A percentile compares a stretch with the other conserved stretches of the same genome.
Conservation (phyloP, 352 stramenopile genomes). For the Blastocystis hominis region DNA sequence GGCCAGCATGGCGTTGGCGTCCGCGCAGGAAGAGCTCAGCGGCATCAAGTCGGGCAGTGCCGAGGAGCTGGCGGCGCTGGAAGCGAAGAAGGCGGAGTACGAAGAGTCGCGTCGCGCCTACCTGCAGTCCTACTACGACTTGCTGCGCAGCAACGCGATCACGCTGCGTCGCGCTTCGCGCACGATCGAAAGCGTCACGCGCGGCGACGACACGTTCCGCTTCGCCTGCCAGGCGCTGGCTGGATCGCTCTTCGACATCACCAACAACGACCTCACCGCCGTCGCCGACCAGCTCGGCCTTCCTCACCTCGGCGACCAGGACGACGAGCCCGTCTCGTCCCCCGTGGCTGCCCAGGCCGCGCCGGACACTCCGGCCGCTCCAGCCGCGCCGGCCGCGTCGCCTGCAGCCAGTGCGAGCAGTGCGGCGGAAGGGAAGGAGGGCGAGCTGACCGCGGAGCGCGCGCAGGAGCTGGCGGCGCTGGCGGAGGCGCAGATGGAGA, state of each 20-base stretch:
- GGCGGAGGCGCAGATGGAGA: constrained; percentile 46
- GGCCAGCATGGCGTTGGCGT: not conserved
- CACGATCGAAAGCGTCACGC: not conserved
- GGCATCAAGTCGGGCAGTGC: not conserved
- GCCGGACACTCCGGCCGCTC: not conserved
- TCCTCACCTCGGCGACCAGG: constrained; percentile 3
- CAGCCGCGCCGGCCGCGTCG: not conserved
- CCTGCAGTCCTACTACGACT: not conserved
- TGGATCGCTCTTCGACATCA: constrained; percentile 27
- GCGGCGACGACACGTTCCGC: constrained; percentile 47
- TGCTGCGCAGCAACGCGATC: constrained; percentile 28
- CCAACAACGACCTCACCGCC: not conserved
- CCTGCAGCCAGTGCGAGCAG: not conserved
- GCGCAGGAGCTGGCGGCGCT: constrained; percentile 1
- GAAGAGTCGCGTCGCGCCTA: not conserved
- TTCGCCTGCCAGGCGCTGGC: constrained; percentile 42
- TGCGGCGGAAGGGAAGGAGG: not conserved
- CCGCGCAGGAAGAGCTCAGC: constrained; percentile 11
- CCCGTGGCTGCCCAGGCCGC: not conserved
- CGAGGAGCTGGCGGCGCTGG: constrained; percentile 23
- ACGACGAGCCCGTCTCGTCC: not conserved
- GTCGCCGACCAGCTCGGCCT: not conserved
- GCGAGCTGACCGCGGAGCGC: not conserved
- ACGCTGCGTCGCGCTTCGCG: not conserved
- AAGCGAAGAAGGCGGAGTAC: constrained; percentile 19